Conservation (phyloP, 106 monocot species). For the Apostasia ramifera region DNA sequence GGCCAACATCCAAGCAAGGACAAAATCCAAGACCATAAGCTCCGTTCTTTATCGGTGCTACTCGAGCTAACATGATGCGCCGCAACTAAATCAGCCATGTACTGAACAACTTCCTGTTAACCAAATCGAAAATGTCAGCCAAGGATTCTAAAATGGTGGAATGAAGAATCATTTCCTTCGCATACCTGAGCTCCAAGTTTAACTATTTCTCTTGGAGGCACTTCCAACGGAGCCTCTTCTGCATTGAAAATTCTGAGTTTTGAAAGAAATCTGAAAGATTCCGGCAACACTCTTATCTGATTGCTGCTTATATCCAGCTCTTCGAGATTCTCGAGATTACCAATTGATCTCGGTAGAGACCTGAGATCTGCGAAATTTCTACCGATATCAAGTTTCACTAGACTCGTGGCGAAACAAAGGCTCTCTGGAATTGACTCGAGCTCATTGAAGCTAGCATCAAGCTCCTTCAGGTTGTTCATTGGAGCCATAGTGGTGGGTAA, state of each 20-base stretch:
- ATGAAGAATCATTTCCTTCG: background rate
- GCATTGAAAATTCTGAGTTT: conserved; percentile 63
- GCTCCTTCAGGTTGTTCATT: conserved; percentile 53
- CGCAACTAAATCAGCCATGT: conserved; percentile 78
- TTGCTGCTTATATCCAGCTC: conserved; percentile 88
- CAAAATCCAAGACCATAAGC: conserved; percentile 65
- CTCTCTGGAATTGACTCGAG: conserved; percentile 77
- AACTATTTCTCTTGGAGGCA: conserved; percentile 72
- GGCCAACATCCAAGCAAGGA: conserved; percentile 24
- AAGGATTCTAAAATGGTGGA: background rate
- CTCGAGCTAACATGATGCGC: conserved; percentile 16
- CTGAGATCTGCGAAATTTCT: conserved; percentile 90
- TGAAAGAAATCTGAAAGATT: conserved; percentile 62
- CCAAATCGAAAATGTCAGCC: background rate
- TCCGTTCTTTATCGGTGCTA: conserved; percentile 11
- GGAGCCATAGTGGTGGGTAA: conserved; percentile 85
- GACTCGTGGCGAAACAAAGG: conserved; percentile 63
- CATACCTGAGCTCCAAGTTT: conserved; percentile 88
- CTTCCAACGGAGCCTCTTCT: conserved; percentile 87
- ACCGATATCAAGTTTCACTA: conserved; percentile 67
- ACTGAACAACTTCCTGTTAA: conserved; percentile 70
- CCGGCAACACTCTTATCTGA: conserved; percentile 74
- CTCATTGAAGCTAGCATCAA: conserved; percentile 91
- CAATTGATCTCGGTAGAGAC: conserved; percentile 69
- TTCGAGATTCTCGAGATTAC: conserved; percentile 92